phyloP scores from a whole-genome alignment of 1,284 basidiomycete genomes.

The Ceratobasidium papillatum region DNA sequence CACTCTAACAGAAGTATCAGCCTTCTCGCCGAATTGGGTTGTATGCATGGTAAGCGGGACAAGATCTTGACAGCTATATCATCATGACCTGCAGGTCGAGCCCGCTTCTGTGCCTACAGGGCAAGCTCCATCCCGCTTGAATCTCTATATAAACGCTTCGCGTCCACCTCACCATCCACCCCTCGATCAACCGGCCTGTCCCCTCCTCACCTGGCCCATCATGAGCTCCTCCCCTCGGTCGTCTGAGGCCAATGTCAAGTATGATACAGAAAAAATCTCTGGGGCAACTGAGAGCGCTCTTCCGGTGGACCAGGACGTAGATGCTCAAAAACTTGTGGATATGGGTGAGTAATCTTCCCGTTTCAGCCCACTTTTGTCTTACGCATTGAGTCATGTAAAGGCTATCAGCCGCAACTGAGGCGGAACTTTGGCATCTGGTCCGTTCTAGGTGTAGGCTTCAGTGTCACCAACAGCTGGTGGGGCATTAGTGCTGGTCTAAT shows the following conservation, averaged over 20 bases:
- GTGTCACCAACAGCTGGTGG: slow-evolving; percentile 31
- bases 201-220: not conserved
- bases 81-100: slow-evolving; percentile 9
- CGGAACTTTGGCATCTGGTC: slow-evolving; percentile 36
- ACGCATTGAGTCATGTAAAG: not conserved
- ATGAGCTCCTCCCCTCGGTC: slow-evolving; percentile 23
- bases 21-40: not conserved
- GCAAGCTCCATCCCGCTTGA: not conserved
- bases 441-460: slow-evolving; percentile 21
- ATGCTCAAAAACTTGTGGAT: slow-evolving; percentile 30
- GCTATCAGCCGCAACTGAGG: slow-evolving; percentile 23
- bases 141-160: slow-evolving; percentile 6
- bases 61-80: slow-evolving; percentile 1
- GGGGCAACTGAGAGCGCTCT: not conserved
- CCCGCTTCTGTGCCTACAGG: slow-evolving; percentile 15
- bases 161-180: not conserved
- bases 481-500: slow-evolving; percentile 5
- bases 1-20: not conserved
- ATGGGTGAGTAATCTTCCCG: not conserved
- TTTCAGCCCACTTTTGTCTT: not conserved
- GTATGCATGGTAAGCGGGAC: slow-evolving; percentile 8
- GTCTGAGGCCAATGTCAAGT: slow-evolving; percentile 13
- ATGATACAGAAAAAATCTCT: not conserved
- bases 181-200: not conserved
- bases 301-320: slow-evolving; percentile 5